These are phyloP conservation scores for Penicillium hordei DNA, from an alignment of 2,329 filamentous ascomycete species.

Conservation along the genomic window DNA sequence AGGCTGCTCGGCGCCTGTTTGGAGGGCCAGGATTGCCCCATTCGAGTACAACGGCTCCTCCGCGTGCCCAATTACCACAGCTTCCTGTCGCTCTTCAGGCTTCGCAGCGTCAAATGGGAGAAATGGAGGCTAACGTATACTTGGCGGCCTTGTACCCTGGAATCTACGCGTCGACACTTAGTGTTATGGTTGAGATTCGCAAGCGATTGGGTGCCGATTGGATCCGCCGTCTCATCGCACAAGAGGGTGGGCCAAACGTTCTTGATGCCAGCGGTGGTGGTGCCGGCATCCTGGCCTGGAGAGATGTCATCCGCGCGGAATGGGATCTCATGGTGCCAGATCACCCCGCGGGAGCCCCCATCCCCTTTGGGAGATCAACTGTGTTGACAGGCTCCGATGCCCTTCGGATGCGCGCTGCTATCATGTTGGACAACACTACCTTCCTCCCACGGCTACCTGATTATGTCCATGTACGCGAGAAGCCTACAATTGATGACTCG, in stretches of 20 bases:
- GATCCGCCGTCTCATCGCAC: constrained; percentile 56
- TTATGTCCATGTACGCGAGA: constrained; percentile 65
- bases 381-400: constrained; percentile 75
- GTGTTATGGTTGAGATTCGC: constrained; percentile 59
- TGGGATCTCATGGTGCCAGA: constrained; percentile 67
- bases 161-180: constrained; percentile 58
- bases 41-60: constrained; percentile 68
- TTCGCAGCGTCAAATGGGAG: constrained; percentile 56
- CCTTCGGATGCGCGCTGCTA: constrained; percentile 72
- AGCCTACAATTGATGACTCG: constrained; percentile 59
- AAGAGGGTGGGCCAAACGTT: constrained; percentile 57
- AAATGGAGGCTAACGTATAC: constrained; percentile 62
- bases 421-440: constrained; percentile 80
- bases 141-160: constrained; percentile 61
- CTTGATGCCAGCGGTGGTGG: constrained; percentile 64
- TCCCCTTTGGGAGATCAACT: constrained; percentile 67
- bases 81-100: constrained; percentile 59
- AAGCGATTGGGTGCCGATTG: constrained; percentile 60
- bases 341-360: constrained; percentile 40
- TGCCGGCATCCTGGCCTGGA: constrained; percentile 61
- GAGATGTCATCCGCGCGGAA: constrained; percentile 75
- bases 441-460: constrained; percentile 92
- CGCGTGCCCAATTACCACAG: constrained; percentile 52
- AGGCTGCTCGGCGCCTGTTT: constrained; percentile 70
- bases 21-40: constrained; percentile 74